Conservation (phyloP, 2,329 filamentous ascomycete genomes). For the Knoxdaviesia capensis region DNA sequence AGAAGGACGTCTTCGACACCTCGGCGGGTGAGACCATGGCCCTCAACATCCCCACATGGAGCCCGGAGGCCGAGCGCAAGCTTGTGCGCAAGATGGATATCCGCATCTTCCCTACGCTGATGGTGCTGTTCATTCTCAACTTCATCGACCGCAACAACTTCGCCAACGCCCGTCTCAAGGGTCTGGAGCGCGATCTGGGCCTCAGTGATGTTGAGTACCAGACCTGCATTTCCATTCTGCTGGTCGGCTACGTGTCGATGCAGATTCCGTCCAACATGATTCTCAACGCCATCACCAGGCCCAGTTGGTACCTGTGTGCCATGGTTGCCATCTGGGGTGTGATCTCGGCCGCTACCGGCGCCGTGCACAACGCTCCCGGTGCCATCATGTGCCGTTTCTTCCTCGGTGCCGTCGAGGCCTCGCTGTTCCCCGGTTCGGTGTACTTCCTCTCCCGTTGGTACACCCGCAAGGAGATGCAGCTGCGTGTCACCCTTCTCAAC, state of each 20-base stretch:
- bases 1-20: not conserved
- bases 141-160: slow-evolving; percentile 8
- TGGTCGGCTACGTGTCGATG: slow-evolving; percentile 16
- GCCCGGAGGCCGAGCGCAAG: slow-evolving; percentile 6
- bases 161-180: slow-evolving; percentile 7
- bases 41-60: no score
- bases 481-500: slow-evolving; percentile 14
- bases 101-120: slow-evolving; percentile 11
- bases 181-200: slow-evolving; percentile 15
- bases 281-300: slow-evolving; percentile 5
- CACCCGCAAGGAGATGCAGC: slow-evolving; percentile 15
- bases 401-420: slow-evolving; percentile 32
- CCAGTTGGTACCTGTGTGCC: slow-evolving; percentile 7
- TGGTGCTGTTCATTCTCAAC: slow-evolving; percentile 17
- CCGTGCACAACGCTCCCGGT: slow-evolving; percentile 22
- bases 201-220: slow-evolving; percentile 16
- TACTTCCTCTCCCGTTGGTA: slow-evolving; percentile 20
- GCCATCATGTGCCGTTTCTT: slow-evolving; percentile 19
- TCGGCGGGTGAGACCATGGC: no score
- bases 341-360: slow-evolving; percentile 17
- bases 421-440: slow-evolving; percentile 27
- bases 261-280: slow-evolving; percentile 18
- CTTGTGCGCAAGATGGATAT: slow-evolving; percentile 13
- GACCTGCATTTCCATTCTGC: slow-evolving; percentile 16
- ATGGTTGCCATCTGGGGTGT: slow-evolving; percentile 9